Evolutionary conservation across 768 basidiomycete species (phyloP).

Genomic region (Udeniomyces megalosporus): DNA sequence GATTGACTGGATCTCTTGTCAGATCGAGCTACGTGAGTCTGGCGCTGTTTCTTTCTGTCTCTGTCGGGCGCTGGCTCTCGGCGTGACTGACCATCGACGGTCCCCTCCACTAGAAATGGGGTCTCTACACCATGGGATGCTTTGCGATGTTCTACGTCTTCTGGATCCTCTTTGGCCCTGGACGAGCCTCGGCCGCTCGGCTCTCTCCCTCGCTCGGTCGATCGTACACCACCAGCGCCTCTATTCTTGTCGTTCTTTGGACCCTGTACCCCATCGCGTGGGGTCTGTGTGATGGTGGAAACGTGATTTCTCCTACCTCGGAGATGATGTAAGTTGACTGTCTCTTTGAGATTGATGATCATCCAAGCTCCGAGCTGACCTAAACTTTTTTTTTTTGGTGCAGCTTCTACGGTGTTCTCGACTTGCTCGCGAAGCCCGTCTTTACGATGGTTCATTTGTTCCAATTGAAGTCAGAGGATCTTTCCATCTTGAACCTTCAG

Average conservation of each 20-base stretch:
- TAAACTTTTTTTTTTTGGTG: too few relatives aligned
- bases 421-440: constrained; percentile 31
- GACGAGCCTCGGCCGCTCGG: constrained; percentile 22
- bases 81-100: too few relatives aligned
- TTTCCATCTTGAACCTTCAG: constrained; percentile 25
- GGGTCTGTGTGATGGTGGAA: constrained; percentile 41
- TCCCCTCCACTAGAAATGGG: constrained; percentile 18
- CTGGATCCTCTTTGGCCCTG: constrained; percentile 28
- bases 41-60: constrained; percentile 17
- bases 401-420: constrained; percentile 38
- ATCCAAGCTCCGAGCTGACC: neutral
- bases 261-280: constrained; percentile 44
- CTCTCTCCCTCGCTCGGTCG: constrained; percentile 24
- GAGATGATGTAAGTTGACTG: constrained; percentile 36
- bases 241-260: constrained; percentile 41
- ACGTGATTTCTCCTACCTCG: constrained; percentile 37
- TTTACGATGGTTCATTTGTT: constrained; percentile 28
- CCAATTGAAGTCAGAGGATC: constrained; percentile 26
- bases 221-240: constrained; percentile 30
- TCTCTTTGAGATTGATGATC: neutral
- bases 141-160: constrained; percentile 39
- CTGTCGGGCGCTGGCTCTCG: neutral
- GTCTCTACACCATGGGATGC: constrained; percentile 37
- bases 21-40: constrained; percentile 39
- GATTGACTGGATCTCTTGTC: constrained; percentile 41